A percentile compares a stretch with the other conserved stretches of the same genome.
phyloP scores from a whole-genome alignment of 2,329 filamentous ascomycete genomes.

The Penicillium sp. region DNA sequence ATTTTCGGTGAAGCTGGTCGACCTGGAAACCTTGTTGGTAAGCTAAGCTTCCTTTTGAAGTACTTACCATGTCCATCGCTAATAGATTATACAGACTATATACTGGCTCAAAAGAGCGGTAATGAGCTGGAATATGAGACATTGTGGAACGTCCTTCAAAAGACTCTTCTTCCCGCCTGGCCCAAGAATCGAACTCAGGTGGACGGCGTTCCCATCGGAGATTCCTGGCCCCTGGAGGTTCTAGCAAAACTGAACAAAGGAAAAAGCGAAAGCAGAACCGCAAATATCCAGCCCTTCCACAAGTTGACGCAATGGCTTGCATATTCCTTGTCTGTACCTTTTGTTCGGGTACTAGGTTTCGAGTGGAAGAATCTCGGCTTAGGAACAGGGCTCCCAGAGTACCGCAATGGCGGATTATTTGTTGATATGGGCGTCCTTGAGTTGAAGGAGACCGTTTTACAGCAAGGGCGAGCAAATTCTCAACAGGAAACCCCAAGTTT shows the following conservation, averaged over 20 bases:
- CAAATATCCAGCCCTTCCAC: slow-evolving; percentile 54
- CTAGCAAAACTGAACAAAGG: slow-evolving; percentile 9
- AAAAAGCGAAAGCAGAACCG: slow-evolving; percentile 11
- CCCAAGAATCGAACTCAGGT: slow-evolving; percentile 47
- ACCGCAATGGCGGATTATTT: slow-evolving; percentile 69
- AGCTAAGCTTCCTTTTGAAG: slow-evolving; percentile 7
- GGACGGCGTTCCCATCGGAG: slow-evolving; percentile 47
- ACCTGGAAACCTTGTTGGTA: slow-evolving; percentile 52
- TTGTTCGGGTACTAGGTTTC: slow-evolving; percentile 53
- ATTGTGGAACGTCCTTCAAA: slow-evolving; percentile 48
- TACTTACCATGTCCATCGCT: background rate
- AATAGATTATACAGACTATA: slow-evolving; percentile 36
- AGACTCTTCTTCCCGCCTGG: slow-evolving; percentile 51
- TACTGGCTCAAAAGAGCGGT: slow-evolving; percentile 32
- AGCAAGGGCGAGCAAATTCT: slow-evolving; percentile 50
- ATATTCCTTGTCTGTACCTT: slow-evolving; percentile 70
- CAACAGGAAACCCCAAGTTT: slow-evolving; percentile 47
- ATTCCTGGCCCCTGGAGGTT: slow-evolving; percentile 50
- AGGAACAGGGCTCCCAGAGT: slow-evolving; percentile 68
- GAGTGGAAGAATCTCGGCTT: slow-evolving; percentile 55
- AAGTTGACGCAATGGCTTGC: slow-evolving; percentile 71
- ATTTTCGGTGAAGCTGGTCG: slow-evolving; percentile 47
- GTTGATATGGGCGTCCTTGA: slow-evolving; percentile 58
- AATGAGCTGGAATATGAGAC: slow-evolving; percentile 38
- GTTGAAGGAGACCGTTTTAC: slow-evolving; percentile 49